Base-by-base conservation (phyloP, 1,284 basidiomycete genomes). In the Naganishia sp. region DNA sequence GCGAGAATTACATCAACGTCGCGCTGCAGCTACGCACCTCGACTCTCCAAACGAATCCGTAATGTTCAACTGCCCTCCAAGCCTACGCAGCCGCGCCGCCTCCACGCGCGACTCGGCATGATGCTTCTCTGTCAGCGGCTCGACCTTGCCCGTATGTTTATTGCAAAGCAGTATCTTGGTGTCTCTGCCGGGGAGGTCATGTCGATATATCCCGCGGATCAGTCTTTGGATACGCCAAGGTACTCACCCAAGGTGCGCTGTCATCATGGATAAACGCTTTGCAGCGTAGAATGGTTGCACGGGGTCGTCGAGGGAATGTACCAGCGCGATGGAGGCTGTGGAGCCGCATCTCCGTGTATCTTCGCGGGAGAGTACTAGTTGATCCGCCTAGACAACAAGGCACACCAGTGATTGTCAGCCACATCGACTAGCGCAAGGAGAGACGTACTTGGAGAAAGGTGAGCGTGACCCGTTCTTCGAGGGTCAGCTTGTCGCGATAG, bases 31-130 rank as follows among this genome's bases (percentile, higher is more conserved):
- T 15, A 72, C 83, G 70, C 73, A 89, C 88, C 93, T 83, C 49
- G 88, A 87, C 82, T 99, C 95, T 41, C 96, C 95, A 74, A 94
- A 99, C 4, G 91, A 94, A 77, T 99, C 95, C 5, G 92, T 91
- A 53, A 97, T 90, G 7, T 39, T 39, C 32, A 96, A 81, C 1
- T 91, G 88, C 7, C 89, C 76, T 10, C 94, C 94, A 85, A 94
- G 90, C 65, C 89, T 85, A 51, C 94, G 86, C 57, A 99, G 81
- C 35, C 95, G 84, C 49, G 86, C 87, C 13, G 91, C 86, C 77
- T 99, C 96, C 21, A 89, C 84, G 25, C 87, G 88, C 25, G 91
- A 85, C 73, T 98, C 94, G 18, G 94, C 90, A 77, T 97, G 94
- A 77, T 99, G 95, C 43, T 86, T 87, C 77, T 94, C 91, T 0